Percentiles rank a stretch among this genome's conserved stretches.
phyloP scores from a whole-genome alignment of 306 rosid genomes.

The Cucurbita maxima region DNA sequence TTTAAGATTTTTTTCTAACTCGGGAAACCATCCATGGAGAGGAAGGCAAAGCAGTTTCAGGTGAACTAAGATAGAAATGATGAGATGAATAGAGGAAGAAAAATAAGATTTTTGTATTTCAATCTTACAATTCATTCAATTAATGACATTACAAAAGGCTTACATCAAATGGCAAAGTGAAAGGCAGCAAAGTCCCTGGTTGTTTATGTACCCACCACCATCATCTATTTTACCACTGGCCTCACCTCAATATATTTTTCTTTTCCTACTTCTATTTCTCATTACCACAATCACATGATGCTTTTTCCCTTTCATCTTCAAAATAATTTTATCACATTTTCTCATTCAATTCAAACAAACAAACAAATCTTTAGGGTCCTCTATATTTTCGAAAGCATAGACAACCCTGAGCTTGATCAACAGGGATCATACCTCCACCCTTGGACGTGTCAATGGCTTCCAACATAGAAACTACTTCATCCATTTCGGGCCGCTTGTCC shows the following conservation, averaged over 20 bases:
- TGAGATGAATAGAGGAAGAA: neutral
- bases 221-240: neutral
- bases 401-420: conserved; percentile 78
- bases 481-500: conserved; percentile 95
- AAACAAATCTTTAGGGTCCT: conserved; percentile 51
- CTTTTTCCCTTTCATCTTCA: conserved; percentile 32
- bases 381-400: conserved; percentile 67
- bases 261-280: conserved; percentile 20
- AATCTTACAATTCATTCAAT: conserved; percentile 6
- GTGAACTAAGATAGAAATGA: too few relatives aligned
- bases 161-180: conserved; percentile 6
- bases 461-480: conserved; percentile 77
- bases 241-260: neutral
- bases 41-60: neutral
- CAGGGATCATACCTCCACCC: conserved; percentile 98
- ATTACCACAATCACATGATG: conserved; percentile 35
- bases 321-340: conserved; percentile 39
- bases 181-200: conserved; percentile 10
- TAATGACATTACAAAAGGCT: conserved; percentile 6
- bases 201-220: conserved; percentile 11
- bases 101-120: neutral
- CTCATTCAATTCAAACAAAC: conserved; percentile 3
- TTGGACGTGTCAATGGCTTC: conserved; percentile 88
- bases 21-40: neutral
- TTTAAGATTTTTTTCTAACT: neutral